Base-by-base conservation (phyloP, 805 yeast genomes). In the Blastobotrys attinorum region DNA sequence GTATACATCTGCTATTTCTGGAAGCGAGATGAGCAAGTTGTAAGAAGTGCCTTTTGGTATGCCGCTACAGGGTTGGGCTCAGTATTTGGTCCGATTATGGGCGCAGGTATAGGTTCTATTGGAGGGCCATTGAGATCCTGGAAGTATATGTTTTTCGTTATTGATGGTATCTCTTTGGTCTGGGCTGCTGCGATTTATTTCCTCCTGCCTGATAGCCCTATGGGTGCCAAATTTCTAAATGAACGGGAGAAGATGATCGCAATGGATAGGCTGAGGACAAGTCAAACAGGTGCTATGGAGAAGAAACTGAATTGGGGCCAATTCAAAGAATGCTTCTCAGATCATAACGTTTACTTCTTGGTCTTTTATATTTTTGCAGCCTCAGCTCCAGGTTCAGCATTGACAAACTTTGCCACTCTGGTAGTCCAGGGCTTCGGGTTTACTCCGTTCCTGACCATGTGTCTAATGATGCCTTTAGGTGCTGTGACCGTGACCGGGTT, bases 131-230 rank as follows among this genome's bases (percentile, higher is more conserved):
- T 69, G 44, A 54, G 51, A 2, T 60, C 73, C 11, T 73, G 77
- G 78, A 64, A 66, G 50, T 72, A 73, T 69, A 59, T 73, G 43
- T 72, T 72, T 46, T 61, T 71, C 46, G 63, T 73, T 51, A 76
- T 72, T 50, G 77, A 77, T 37, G 60, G 66, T 3, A 52, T 75
- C 39, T 75, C 83, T 4, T 60, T 77, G 2, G 13, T 57, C 7
- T 45, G 51, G 51, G 40, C 69, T 1, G 22, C 66, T 2, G 39
- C 62, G 3, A 55, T 69, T 2, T 52, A 59, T 40, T 64, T 66
- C 47, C 37, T 67, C 16, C 76, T 75, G 52, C 83, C 83, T 31
- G 67, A 71, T 46, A 73, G 75, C 54, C 83, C 83, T 15, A 58
- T 76, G 0, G 67, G 63, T 47, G 75, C 76, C 13, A 64, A 59